Base-by-base conservation (phyloP, 768 basidiomycete species). In the Mycena leptocephala region DNA sequence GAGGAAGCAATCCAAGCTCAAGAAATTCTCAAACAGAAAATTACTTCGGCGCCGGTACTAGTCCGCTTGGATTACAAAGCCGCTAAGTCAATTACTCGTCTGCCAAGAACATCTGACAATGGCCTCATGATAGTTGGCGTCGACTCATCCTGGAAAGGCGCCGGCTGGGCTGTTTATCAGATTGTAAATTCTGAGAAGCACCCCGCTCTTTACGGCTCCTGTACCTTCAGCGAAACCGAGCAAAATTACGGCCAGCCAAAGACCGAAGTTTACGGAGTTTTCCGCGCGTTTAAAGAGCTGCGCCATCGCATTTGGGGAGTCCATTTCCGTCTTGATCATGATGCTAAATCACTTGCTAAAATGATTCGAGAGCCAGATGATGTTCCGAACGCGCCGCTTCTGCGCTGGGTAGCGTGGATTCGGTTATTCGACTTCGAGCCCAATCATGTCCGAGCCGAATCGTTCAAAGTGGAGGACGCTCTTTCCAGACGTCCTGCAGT, bases 291-390 rank as follows among this genome's bases (percentile, higher is more conserved):
- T 24, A 82, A 82, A 41, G 81, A 80, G 2, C 59, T 84, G 0
- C 76, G 82, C 1, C 79, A 85, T 48, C 67, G 82, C 1, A 62
- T 86, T 3, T 85, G 80, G 81, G 86, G 84, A 13, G 70, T 84
- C 1, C 80, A 80, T 67, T 84, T 87, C 53, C 59, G 79, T 5
- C 24, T 87, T 0, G 83, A 88, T 66, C 81, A 84, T 5, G 84
- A 88, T 67, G 85, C 84, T 0, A 81, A 83, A 48, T 85, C 82
- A 37, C 81, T 89, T 3, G 82, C 78, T 28, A 82, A 83, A 11
- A 88, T 87, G 87, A 70, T 88, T 5, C 82, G 81, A 28, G 76
- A 82, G 1, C 86, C 86, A 0, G 84, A 88, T 53, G 68, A 86
- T 2, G 78, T 81, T 3, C 86, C 86, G 0, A 86, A 85, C 63